phyloP scores from a whole-genome alignment of 306 rosid species.

The Ochetophila trinervis region DNA sequence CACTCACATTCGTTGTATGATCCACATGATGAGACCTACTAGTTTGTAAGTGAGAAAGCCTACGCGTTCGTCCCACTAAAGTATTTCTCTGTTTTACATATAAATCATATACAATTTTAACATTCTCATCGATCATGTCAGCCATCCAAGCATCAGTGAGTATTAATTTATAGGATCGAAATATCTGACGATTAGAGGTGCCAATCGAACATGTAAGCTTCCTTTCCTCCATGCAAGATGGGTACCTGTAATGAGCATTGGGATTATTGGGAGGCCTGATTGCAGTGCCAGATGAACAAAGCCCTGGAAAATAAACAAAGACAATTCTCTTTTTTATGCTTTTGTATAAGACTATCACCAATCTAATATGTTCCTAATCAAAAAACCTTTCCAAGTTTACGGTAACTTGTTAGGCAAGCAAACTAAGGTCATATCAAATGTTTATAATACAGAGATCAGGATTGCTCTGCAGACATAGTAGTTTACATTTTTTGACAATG shows the following conservation, averaged over 20 bases:
- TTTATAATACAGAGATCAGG: no score
- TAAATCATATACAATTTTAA: conserved; percentile 31
- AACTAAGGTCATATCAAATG: no score
- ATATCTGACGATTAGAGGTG: conserved; percentile 45
- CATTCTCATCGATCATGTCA: conserved; percentile 46
- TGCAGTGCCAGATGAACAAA: conserved; percentile 65
- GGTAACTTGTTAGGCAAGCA: no score
- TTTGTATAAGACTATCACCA: neutral
- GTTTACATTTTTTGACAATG: conserved; percentile 14
- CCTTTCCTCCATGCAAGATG: conserved; percentile 67
- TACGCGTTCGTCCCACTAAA: no score
- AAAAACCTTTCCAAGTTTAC: no score
- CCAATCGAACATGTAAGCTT: conserved; percentile 46
- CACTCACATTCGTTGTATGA: no score
- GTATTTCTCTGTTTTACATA: no score
- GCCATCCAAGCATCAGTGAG: conserved; percentile 44
- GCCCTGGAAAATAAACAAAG: conserved; percentile 43
- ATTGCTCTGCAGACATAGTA: neutral
- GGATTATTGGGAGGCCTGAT: conserved; percentile 56
- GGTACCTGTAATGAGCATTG: conserved; percentile 54
- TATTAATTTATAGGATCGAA: conserved; percentile 59
- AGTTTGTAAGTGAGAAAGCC: no score
- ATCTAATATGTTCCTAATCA: no score
- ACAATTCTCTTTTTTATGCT: neutral
- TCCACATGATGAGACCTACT: no score